Evolutionary conservation across 2,329 filamentous ascomycete genomes (phyloP), one percentile per base, ranked within the genome.

Genomic region (Fonsecaea monophora): DNA sequence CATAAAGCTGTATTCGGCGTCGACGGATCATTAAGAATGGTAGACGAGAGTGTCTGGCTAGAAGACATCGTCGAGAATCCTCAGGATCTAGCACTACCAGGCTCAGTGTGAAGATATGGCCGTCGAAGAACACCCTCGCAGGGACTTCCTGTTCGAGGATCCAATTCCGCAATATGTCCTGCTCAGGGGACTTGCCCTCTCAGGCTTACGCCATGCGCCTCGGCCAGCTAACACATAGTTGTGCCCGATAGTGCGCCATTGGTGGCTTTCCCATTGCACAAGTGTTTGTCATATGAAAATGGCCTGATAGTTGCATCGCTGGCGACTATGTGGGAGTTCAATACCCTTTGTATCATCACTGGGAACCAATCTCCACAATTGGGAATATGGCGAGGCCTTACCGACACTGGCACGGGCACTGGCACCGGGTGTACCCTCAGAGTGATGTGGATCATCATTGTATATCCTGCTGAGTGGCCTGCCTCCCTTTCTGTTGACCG

Each of bases 31-130:
- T 57, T 61, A 48, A 64, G 32, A 37, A 53, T 66, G 55, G 55
- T 65, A 21, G 35, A 60, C 32, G 59, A 66, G 42, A 58, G 60
- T 18, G 40, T 60, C 34, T 68, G 66, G 66, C 37, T 68, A 35
- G 66, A 68, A 18, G 59, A 66, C 6, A 12, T 45, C 48, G 40
- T 25, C 3, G 59, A 61, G 18, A 34, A 38, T 3, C 35, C 32
- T 15, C 53, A 48, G 25, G n/a, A 45, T 15, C 21, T 32, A 1
- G 57, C 40, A 15, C 3, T 60, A 30, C 15, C 15, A 38, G 25
- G 18, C 32, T 8, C 30, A n/a, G 57, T 45, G 34, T 45, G 30
- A 60, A 40, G 40, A 37, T 13, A 25, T 48, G 42, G 13, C 13
- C 34, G 38, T 18, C 5, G 21, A 35, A 21, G 2, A 2, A n/a